These are phyloP conservation scores for Schoenoplectus tabernaemontani DNA, from an alignment of 202 grass and related monocot genomes.

Conservation along the genomic window DNA sequence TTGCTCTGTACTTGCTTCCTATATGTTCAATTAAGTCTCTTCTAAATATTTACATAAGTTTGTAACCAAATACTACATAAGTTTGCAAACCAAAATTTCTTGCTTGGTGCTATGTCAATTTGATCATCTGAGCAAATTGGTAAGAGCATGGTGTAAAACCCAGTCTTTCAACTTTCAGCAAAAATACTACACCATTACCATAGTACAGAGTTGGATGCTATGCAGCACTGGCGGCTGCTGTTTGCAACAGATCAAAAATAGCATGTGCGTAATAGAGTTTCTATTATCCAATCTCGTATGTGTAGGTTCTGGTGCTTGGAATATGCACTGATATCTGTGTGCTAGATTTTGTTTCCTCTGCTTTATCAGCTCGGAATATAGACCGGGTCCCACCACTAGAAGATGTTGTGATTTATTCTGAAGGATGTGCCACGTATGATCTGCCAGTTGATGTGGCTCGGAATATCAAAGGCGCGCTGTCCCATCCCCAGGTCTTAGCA, in stretches of 20 bases:
- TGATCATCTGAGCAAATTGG: background rate
- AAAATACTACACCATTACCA: background rate
- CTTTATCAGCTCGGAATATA: slow-evolving; percentile 72
- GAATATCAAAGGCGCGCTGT: slow-evolving; percentile 55
- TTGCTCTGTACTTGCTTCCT: background rate
- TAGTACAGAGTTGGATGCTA: background rate
- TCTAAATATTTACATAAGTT: background rate
- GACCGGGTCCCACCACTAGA: slow-evolving; percentile 53
- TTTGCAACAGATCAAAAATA: background rate
- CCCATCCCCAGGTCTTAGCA: slow-evolving; percentile 72
- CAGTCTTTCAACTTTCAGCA: background rate
- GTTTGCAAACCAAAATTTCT: background rate
- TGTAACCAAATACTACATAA: too few species aligned
- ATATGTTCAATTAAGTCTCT: background rate
- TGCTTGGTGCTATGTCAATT: background rate
- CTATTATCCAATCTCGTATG: background rate
- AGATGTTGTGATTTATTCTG: slow-evolving; percentile 78
- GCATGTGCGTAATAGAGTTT: background rate
- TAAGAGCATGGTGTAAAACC: background rate
- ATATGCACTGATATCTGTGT: slow-evolving; percentile 88
- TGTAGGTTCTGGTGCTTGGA: slow-evolving; percentile 72
- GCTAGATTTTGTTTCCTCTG: slow-evolving; percentile 68
- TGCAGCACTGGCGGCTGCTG: background rate
- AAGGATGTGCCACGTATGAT: slow-evolving; percentile 88
- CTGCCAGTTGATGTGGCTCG: slow-evolving; percentile 50